Base-by-base conservation (phyloP, 495 filamentous ascomycete genomes). In the Penicillium pulvis region DNA sequence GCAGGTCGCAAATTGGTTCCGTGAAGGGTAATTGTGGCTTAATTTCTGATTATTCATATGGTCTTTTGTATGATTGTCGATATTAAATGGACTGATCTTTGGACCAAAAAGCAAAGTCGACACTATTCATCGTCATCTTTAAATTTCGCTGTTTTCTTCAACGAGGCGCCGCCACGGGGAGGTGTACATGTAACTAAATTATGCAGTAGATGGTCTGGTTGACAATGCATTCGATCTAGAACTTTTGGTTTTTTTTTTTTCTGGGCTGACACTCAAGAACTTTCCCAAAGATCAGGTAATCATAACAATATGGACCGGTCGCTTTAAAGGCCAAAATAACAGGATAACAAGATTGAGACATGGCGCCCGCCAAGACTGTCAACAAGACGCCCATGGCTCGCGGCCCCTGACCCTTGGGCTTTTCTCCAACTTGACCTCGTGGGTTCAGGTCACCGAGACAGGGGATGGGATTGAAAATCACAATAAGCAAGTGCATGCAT, bases 301-400 rank as follows among this genome's bases (percentile, higher is more conserved):
- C 57, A 65, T 63, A 65, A 64, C 63, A 67, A 65, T 63, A 66
- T 68, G 61, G 58, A 68, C 63, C 42, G 57, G 56, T 66, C 66
- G 65, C 65, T 65, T 61, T 62, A 61, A 68, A 60, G 59, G 57
- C 59, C 60, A 60, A 60, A 55, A 33, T 54, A 62, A 61, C 54
- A 61, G 60, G 57, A 49, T 17, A 35, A 63, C 53, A 66, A 63
- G 55, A 65, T 39, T 14, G 43, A 64, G 57, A 62, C 65, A 51
- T 64, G 60, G 53, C 56, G 54, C 59, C 60, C 56, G 62, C 60
- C 60, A 65, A 69, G 63, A 59, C 44, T 47, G 57, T 66, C 51
- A 54, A 58, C 39, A 57, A 60, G 53, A 50, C 35, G 35, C 26
- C 36, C 53, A 28, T 42, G 28, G 10, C 49, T 59, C 20, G 51